Evolutionary conservation across 2,329 filamentous ascomycete genomes (phyloP), one percentile per base, ranked within the genome.

Genomic region (Pseudogymnoascus sp.): DNA sequence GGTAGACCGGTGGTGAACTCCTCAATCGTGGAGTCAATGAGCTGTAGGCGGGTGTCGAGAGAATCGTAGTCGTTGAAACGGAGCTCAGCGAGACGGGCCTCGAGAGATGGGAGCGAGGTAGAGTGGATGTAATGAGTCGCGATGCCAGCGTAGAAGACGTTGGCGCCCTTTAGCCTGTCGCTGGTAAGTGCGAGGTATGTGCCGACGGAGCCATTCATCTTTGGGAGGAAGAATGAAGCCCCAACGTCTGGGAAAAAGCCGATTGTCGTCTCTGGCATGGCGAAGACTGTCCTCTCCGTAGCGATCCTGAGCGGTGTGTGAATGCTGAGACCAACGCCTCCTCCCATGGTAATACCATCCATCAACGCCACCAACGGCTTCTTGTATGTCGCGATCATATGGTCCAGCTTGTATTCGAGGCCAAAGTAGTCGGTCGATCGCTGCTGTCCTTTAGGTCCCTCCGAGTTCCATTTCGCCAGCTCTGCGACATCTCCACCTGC

Each of bases 211-310:
- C 94, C 94, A 69, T 95, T 86, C 80, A 99, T 86, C 65, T 91
- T 83, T 14, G 94, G 90, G 60, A 99, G 80, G 80, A 97, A 97
- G 79, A 97, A 99, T 9, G 90, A 95, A 33, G 88, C 95, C 64
- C 94, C 94, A 57, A 99, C 94, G 71, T 99, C 95, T 6, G 95
- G 94, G 81, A 99, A 99, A 80, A 97, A 97, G 38, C 94, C 94
- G 71, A 99, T 99, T 7, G 86, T 96, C 3, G 94, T 99, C 78
- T 99, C 94, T 30, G 94, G 94, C 94, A 99, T 99, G 68, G 95
- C 92, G 70, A 99, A 97, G 57, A 96, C 77, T 5, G 94, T 99
- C 71, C 88, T 88, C 76, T 99, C 94, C 2, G 94, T 99, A 37
- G 94, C 94, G 71, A 99, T 96, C 63, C 94, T 83, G 81, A 99